These are phyloP conservation scores for Agaricales sp. DNA, from an alignment of 1,284 basidiomycete species.

Conservation along the genomic window DNA sequence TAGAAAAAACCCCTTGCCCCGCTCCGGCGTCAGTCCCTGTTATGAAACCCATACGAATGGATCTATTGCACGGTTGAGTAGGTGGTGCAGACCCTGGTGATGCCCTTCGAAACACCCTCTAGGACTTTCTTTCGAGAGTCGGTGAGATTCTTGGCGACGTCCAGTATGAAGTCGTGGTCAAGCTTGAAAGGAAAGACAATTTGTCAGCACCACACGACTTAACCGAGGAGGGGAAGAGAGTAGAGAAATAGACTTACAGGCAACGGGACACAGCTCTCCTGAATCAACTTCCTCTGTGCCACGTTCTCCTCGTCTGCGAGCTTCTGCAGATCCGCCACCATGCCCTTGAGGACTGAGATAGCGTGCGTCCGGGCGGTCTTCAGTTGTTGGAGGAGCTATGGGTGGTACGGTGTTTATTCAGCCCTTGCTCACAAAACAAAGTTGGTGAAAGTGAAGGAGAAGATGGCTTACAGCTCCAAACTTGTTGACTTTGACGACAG, in stretches of 20 bases:
- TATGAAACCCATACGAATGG: no score
- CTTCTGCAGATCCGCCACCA: constrained; percentile 39
- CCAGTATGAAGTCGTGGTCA: constrained; percentile 52
- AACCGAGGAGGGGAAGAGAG: constrained; percentile 4
- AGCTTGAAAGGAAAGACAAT: constrained; percentile 30
- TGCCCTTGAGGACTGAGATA: constrained; percentile 38
- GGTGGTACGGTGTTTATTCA: no score
- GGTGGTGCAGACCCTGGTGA: constrained; percentile 39
- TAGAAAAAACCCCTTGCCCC: no score
- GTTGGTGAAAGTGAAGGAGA: constrained; percentile 4
- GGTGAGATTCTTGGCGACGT: constrained; percentile 49
- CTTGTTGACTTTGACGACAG: constrained; percentile 63
- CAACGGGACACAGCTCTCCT: constrained; percentile 37
- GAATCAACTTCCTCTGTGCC: constrained; percentile 41
- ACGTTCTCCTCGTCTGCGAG: constrained; percentile 38
- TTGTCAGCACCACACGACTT: constrained; percentile 1
- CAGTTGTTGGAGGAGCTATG: constrained; percentile 52
- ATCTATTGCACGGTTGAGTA: constrained; percentile 17
- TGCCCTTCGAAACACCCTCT: constrained; percentile 64
- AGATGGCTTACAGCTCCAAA: constrained; percentile 42
- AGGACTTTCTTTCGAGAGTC: constrained; percentile 60
- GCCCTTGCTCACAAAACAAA: no score
- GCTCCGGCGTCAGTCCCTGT: no score
- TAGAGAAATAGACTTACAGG: constrained; percentile 16
- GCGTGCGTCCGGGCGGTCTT: constrained; percentile 51